Base-by-base conservation (phyloP, 108 stramenopile genomes). In the Cylindrotheca closterium region DNA sequence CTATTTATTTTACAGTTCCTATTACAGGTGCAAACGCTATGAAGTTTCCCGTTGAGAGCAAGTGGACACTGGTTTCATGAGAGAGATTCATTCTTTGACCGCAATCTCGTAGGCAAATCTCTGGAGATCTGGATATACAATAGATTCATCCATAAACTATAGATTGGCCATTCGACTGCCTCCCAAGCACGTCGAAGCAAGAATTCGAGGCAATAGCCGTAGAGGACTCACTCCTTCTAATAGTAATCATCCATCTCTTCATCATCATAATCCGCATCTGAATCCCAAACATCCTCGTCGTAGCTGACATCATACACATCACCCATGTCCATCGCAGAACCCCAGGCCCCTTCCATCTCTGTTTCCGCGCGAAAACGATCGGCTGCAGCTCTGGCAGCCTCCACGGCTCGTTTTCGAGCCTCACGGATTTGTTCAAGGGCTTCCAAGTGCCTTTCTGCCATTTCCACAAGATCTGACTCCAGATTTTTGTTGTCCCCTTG, bases 401-500 rank as follows among this genome's bases (percentile, higher is more conserved):
- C 73, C 27, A 57, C 24, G 10, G 82, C 78, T 25, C 83, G 74
- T 67, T 75, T 42, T 51, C 67, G 56, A 0, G 86, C 80, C 45
- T 79, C 70, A 22, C 75, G 78, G 22, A 91, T 25, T 21, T 65
- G 68, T 34, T 86, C 77, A 65, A 86, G 29, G 18, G 67, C 79
- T 22, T 79, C 74, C 67, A 77, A 47, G 47, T 92, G 75, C 1
- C 80, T 67, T 32, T 89, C 77, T 25, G 88, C 82, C 83, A 84
- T 86, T 54, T 82, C 79, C n/a, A 68, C 60, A 23, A 80, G 74
- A 3, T 51, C 37, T 29, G 63, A 56, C 24, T 70, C 70, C 7
- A 10, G 37, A 19, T 68, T 33, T 1, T 2, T 32, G 10, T 68
- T 45, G 18, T 67, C 60, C 12, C 69, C 73, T 2, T 68, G 47